Conservation (phyloP, 495 filamentous ascomycete genomes). For the Penicillium maclennaniae region DNA sequence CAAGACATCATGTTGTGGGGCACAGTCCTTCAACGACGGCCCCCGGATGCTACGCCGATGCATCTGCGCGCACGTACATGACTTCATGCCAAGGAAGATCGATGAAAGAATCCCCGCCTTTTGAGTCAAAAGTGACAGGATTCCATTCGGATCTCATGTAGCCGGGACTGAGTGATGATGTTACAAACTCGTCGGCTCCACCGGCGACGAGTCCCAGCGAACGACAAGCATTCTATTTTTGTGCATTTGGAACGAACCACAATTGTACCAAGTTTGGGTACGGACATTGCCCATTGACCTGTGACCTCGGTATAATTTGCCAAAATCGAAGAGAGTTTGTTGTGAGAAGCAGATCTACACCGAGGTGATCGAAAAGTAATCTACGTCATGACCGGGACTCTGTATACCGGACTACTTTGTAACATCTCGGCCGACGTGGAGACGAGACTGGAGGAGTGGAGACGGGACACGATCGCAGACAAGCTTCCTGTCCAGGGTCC, state of each 20-base stretch:
- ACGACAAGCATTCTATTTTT: constrained; percentile 14
- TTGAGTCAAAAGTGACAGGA: not conserved
- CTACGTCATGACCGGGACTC: not conserved
- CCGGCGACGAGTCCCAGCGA: constrained; percentile 4
- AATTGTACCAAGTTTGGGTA: constrained; percentile 1
- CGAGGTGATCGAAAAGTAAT: not conserved
- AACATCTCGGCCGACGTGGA: not conserved
- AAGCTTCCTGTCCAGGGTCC: not conserved
- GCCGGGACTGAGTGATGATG: constrained; percentile 2
- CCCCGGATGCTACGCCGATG: too few relatives aligned
- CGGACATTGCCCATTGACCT: not conserved
- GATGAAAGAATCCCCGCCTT: not conserved
- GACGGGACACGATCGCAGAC: not conserved
- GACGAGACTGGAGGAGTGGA: not conserved
- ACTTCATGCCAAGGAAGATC: too few relatives aligned
- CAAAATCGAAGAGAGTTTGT: not conserved
- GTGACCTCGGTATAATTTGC: not conserved
- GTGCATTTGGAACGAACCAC: constrained; percentile 7
- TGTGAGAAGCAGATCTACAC: not conserved
- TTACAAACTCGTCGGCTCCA: not conserved
- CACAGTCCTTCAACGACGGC: too few relatives aligned
- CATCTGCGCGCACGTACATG: too few relatives aligned
- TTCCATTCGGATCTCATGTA: not conserved
- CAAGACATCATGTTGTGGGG: not conserved
- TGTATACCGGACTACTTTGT: too few relatives aligned